Conservation (phyloP, 208 protist genomes). For the Naegleria lovaniensis region DNA sequence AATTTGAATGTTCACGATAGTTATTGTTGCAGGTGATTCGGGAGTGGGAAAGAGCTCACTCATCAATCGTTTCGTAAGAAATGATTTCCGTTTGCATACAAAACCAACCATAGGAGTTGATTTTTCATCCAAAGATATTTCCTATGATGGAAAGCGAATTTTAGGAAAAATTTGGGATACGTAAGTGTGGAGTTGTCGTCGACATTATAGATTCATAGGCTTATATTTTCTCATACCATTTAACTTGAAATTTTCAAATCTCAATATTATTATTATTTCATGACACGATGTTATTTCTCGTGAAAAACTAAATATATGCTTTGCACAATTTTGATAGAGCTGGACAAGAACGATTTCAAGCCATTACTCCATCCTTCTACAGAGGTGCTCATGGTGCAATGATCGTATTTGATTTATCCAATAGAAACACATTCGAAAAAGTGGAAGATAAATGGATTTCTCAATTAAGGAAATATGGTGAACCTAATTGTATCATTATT, state of each 20-base stretch:
- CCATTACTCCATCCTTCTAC: neutral
- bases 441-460: conserved; percentile 70
- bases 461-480: conserved; percentile 67
- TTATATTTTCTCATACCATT: too few species aligned
- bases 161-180: conserved; percentile 99
- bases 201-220: too few species aligned
- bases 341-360: conserved; percentile 80
- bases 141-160: conserved; percentile 86
- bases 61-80: conserved; percentile 73
- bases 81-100: conserved; percentile 75
- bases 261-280: too few species aligned
- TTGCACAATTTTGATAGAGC: too few species aligned
- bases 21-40: conserved; percentile 67
- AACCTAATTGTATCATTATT: conserved; percentile 58
- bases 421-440: conserved; percentile 68
- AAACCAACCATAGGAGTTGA: conserved; percentile 82
- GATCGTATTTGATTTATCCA: conserved; percentile 82
- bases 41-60: conserved; percentile 80
- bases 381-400: conserved; percentile 77
- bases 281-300: too few species aligned
- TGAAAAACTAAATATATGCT: too few species aligned
- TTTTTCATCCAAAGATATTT: conserved; percentile 79
- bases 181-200: too few species aligned
- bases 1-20: too few species aligned
- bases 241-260: too few species aligned